phyloP scores from a whole-genome alignment of 768 basidiomycete genomes.

The Mycena galericulata region DNA sequence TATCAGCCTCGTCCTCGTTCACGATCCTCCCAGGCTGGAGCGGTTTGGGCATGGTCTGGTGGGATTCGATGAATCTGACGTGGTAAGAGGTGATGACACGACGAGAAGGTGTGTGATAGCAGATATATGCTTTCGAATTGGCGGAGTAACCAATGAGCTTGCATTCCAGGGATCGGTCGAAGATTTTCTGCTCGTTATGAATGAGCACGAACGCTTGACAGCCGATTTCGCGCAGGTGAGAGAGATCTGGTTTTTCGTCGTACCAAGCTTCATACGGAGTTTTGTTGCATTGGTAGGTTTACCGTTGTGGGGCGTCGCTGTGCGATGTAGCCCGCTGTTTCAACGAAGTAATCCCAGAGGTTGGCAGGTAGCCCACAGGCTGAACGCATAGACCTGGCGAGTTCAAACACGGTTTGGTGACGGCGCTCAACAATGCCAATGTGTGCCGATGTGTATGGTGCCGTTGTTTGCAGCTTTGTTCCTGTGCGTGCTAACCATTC shows the following conservation, averaged over 20 bases:
- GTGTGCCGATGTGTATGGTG: constrained; percentile 2
- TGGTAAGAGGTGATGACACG: constrained; percentile 38
- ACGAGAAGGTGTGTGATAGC: constrained; percentile 39
- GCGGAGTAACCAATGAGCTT: constrained; percentile 51
- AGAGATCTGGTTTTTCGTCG: constrained; percentile 40
- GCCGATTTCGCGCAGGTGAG: constrained; percentile 48
- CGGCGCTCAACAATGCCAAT: neutral
- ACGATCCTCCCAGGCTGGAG: neutral
- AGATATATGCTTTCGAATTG: constrained; percentile 47
- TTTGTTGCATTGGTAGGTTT: neutral
- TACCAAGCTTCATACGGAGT: constrained; percentile 42
- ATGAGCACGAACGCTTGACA: constrained; percentile 49
- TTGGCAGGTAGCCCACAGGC: neutral
- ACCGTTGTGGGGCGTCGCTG: neutral
- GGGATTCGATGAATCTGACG: constrained; percentile 40
- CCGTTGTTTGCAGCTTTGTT: neutral
- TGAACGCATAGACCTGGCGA: neutral
- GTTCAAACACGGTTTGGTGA: neutral
- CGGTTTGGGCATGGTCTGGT: neutral
- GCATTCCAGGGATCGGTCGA: constrained; percentile 44
- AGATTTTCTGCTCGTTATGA: constrained; percentile 46
- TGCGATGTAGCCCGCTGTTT: neutral
- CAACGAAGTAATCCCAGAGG: neutral
- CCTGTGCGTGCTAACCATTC: neutral
- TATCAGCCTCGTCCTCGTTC: neutral